These are phyloP conservation scores for Diplodia scrobiculata DNA, from an alignment of 2,329 filamentous ascomycete species.

Conservation along the genomic window DNA sequence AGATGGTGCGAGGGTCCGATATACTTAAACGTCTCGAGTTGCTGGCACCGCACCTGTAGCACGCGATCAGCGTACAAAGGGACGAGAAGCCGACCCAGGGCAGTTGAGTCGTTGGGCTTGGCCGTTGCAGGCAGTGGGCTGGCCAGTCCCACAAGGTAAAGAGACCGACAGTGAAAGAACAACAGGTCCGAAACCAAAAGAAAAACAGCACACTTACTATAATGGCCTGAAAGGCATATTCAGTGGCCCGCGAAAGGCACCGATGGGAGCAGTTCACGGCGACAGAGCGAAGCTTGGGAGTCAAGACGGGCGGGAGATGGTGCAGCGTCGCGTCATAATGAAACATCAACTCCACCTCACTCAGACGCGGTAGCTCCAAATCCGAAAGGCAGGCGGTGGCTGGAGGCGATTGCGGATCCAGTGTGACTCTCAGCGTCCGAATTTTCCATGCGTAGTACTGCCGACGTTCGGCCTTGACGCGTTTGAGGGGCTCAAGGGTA, in stretches of 20 bases:
- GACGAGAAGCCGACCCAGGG: not conserved
- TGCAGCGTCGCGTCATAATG: constrained; percentile 11
- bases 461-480: not conserved
- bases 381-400: not conserved
- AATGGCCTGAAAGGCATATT: constrained; percentile 10
- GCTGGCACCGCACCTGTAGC: not conserved
- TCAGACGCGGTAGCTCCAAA: constrained; percentile 3
- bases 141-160: not conserved
- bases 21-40: constrained; percentile 5
- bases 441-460: constrained; percentile 16
- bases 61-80: constrained; percentile 14
- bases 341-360: constrained; percentile 7
- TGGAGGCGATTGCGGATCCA: not conserved
- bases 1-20: constrained; percentile 2
- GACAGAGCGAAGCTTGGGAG: not conserved
- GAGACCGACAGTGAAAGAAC: not conserved
- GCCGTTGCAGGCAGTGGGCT: not conserved
- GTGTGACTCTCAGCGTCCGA: not conserved
- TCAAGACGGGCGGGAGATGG: constrained; percentile 2
- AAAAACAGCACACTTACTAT: constrained; percentile 8
- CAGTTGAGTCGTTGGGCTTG: not conserved
- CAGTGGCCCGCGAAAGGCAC: not conserved
- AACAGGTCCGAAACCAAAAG: not conserved
- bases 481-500: not conserved
- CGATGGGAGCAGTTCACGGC: constrained; percentile 10